Conservation (phyloP, 345 rosid species). For the Brassica incana region DNA sequence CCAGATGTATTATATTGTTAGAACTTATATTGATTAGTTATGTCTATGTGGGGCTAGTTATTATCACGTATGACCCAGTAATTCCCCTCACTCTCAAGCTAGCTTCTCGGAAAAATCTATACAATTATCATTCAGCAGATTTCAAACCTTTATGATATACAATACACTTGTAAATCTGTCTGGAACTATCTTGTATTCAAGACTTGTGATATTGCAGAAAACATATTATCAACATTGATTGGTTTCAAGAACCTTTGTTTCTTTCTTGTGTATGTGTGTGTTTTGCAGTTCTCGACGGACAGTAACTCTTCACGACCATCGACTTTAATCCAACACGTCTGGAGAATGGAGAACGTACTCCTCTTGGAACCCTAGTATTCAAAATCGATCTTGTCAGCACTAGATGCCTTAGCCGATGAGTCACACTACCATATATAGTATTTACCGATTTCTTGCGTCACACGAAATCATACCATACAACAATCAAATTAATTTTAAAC, state of each 20-base stretch:
- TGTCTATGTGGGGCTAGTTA: too few relatives aligned
- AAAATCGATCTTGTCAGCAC: slow-evolving; percentile 63
- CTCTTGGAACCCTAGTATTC: slow-evolving; percentile 67
- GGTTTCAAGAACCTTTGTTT: background rate
- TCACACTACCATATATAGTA: slow-evolving; percentile 7
- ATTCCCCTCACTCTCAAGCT: too few relatives aligned
- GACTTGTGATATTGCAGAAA: too few relatives aligned
- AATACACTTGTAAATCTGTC: background rate
- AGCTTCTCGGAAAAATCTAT: background rate
- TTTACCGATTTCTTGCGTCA: background rate
- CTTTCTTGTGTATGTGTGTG: background rate
- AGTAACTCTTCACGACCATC: slow-evolving; percentile 79
- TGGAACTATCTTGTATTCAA: background rate
- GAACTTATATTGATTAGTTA: too few relatives aligned
- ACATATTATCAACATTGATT: background rate
- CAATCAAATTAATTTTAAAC: background rate
- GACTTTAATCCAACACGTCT: slow-evolving; percentile 74
- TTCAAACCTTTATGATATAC: background rate
- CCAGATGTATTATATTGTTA: too few relatives aligned
- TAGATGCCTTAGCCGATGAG: slow-evolving; percentile 35
- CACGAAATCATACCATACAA: slow-evolving; percentile 4
- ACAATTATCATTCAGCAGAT: background rate
- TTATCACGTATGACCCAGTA: too few relatives aligned
- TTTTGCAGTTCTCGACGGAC: slow-evolving; percentile 68
- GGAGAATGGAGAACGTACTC: slow-evolving; percentile 80